Base-by-base conservation (phyloP, 306 rosid species). In the Hylodesmum podocarpum region DNA sequence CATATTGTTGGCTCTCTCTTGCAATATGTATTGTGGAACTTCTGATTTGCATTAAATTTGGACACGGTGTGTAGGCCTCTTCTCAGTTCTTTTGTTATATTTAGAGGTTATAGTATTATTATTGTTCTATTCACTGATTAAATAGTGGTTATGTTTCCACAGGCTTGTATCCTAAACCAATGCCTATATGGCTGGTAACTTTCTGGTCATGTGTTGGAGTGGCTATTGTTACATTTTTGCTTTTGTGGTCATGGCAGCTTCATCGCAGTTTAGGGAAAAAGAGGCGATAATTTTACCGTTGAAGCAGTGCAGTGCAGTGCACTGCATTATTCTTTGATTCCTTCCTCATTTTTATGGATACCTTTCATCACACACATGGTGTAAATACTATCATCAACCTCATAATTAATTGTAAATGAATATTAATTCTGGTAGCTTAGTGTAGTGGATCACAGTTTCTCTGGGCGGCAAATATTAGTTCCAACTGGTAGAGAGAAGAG, bases 1-100 rank as follows among this genome's bases (percentile, higher is more conserved):
- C 99, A 29, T 90, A 92, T 84, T 96, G 99, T 88, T 96, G 99
- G 99, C 97, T 96, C 66, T 96, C 99, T 16, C 86, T 92, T 18
- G 99, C 99, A 13, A 96, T 96, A 74, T 96, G 99, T 86, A 92
- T 96, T 9, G 88, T 96, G 1, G 99, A 96, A 81, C 98, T 96
- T 87, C 91, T 96, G 66, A 96, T 96, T 72, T 92, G 99, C 89
- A 92, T 96, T 65, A 96, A 96, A 80, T 96, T 96, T 81, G 98
- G 98, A 77, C 87, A 91, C 39, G 98, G 99, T 96, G 33, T 13
- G 65, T 24, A 81, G 10, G 83, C 71, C 61, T 66, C 46, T 73
- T 62, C 7, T 1, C 16, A 34, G 36, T 16, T 12, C 8, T 47
- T 21, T 15, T 31, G 44, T 24, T 46, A 55, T 73, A 14, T 59